A percentile compares a stretch with the other conserved stretches of the same genome.
Evolutionary conservation across 768 basidiomycete genomes (phyloP).

Genomic region (Leccinum arenicola): DNA sequence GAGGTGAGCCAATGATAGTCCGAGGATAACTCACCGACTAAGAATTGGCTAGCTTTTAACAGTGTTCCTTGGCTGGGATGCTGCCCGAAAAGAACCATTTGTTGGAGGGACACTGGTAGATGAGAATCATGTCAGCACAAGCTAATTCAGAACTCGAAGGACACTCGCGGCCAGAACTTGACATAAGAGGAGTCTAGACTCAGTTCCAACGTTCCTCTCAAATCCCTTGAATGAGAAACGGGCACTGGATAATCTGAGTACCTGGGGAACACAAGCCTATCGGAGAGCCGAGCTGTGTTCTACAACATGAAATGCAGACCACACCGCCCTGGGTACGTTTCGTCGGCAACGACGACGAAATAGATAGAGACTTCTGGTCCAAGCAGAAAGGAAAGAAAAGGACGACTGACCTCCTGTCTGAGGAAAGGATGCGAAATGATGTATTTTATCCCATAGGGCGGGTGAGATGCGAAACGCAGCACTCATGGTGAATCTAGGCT

Average conservation of each 20-base stretch:
- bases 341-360: background rate
- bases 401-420: constrained; percentile 77
- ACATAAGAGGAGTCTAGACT: no score
- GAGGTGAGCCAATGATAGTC: background rate
- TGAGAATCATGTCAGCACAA: constrained; percentile 8
- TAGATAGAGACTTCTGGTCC: background rate
- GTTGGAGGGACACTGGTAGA: constrained; percentile 85
- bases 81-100: constrained; percentile 98
- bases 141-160: background rate
- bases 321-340: background rate
- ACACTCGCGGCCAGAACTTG: background rate
- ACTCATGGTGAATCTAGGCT: constrained; percentile 29
- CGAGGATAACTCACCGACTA: constrained; percentile 52
- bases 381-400: background rate
- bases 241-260: background rate
- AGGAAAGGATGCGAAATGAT: constrained; percentile 88
- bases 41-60: constrained; percentile 87
- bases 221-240: background rate
- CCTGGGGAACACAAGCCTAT: background rate
- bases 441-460: constrained; percentile 84
- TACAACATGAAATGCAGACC: background rate
- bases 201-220: background rate
- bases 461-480: constrained; percentile 67
- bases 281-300: background rate
- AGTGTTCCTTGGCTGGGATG: constrained; percentile 94